phyloP scores from a whole-genome alignment of 139 green algal species.

The Auxenochlorella protothecoides region DNA sequence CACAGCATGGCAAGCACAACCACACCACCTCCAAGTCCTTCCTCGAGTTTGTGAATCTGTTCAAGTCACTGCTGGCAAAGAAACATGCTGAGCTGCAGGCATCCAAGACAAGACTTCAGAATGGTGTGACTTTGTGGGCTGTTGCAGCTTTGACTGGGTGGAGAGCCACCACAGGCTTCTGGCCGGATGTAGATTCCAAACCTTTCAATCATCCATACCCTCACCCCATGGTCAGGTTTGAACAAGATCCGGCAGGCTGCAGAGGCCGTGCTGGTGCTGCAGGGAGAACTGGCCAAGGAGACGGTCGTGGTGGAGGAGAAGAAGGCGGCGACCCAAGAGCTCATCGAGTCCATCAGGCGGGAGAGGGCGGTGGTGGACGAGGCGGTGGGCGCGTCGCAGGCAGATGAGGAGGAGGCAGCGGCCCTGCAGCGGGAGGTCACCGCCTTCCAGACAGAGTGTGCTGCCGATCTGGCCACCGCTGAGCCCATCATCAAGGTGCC shows the following conservation, averaged over 20 bases:
- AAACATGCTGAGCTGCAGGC: conserved; percentile 51
- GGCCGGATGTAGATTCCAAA: too few species aligned
- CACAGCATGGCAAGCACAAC: conserved; percentile 41
- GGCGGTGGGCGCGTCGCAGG: conserved; percentile 61
- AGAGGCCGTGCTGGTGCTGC: conserved; percentile 66
- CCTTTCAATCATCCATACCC: too few species aligned
- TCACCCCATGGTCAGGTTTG: background rate
- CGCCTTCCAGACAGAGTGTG: conserved; percentile 77
- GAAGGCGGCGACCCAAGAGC: conserved; percentile 60
- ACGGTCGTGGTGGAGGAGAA: conserved; percentile 84
- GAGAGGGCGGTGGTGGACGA: conserved; percentile 84
- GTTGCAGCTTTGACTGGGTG: too few species aligned
- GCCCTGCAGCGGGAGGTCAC: conserved; percentile 52
- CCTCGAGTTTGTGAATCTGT: conserved; percentile 79
- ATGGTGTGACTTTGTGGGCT: conserved; percentile 36
- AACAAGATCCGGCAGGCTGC: conserved; percentile 26
- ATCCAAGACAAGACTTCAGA: conserved; percentile 66
- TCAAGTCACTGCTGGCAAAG: conserved; percentile 60
- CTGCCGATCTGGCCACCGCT: conserved; percentile 50
- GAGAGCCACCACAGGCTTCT: too few species aligned
- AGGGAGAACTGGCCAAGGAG: conserved; percentile 68
- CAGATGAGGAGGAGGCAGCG: conserved; percentile 54
- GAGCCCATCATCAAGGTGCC: conserved; percentile 70
- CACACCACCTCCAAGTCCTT: conserved; percentile 91
- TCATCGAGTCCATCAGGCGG: conserved; percentile 81